Conservation (phyloP, 1,284 basidiomycete genomes). For the Stygiomarasmius scandens region DNA sequence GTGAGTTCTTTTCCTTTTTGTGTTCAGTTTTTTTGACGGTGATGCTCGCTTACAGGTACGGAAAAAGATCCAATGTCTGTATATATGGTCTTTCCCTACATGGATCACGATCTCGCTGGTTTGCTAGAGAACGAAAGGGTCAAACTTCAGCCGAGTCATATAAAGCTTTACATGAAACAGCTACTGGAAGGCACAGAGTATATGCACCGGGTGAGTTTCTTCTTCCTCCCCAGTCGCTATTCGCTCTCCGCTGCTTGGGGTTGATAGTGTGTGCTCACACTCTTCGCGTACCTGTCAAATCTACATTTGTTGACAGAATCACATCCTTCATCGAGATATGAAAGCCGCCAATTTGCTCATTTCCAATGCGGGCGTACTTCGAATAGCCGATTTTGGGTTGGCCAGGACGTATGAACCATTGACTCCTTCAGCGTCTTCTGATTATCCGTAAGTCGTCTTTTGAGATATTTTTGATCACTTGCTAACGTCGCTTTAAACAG, state of each 20-base stretch:
- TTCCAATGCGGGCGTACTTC: slow-evolving; percentile 79
- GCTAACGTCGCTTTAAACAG: too few species aligned
- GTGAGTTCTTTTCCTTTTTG: slow-evolving; percentile 43
- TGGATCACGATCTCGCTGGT: slow-evolving; percentile 98
- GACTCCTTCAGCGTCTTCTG: slow-evolving; percentile 37
- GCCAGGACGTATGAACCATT: slow-evolving; percentile 76
- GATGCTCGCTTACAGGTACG: slow-evolving; percentile 52
- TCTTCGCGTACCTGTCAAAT: slow-evolving; percentile 8
- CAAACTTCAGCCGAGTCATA: slow-evolving; percentile 77
- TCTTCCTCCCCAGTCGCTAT: too few species aligned
- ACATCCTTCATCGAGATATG: slow-evolving; percentile 97
- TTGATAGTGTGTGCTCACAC: slow-evolving; percentile 12
- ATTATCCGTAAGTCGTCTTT: not conserved
- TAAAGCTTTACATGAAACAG: slow-evolving; percentile 97
- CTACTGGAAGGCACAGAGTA: slow-evolving; percentile 93
- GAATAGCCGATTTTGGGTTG: slow-evolving; percentile 97
- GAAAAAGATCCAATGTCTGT: slow-evolving; percentile 78
- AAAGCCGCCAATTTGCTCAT: slow-evolving; percentile 98
- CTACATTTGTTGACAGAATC: slow-evolving; percentile 61
- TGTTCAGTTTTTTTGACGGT: not conserved
- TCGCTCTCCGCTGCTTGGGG: too few species aligned
- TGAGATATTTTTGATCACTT: too few species aligned
- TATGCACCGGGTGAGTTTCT: slow-evolving; percentile 77
- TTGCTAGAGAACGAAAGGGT: slow-evolving; percentile 90
- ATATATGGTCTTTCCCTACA: slow-evolving; percentile 99